phyloP scores from a whole-genome alignment of 176 grass and related monocot genomes.

The Oryza glaberrima region DNA sequence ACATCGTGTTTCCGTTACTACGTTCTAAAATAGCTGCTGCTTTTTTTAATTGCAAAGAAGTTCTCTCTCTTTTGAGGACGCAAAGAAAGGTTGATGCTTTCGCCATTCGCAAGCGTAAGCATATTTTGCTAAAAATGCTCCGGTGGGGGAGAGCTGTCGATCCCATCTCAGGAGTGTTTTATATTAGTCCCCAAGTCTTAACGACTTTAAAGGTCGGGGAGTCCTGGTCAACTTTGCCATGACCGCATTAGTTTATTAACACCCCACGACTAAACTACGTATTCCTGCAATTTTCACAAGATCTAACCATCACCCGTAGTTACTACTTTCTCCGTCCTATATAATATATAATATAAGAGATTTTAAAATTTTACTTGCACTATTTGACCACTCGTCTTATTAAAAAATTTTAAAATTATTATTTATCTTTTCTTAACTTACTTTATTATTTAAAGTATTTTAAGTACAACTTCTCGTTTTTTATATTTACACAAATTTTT shows the following conservation, averaged over 20 bases:
- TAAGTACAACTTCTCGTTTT: too few species aligned
- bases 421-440: too few species aligned
- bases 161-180: background rate
- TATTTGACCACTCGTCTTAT: too few species aligned
- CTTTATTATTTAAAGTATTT: too few species aligned
- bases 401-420: too few species aligned
- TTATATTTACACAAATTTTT: too few species aligned
- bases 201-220: background rate
- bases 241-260: background rate
- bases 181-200: background rate
- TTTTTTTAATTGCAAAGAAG: too few species aligned
- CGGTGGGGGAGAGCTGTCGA: background rate
- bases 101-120: background rate
- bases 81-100: background rate
- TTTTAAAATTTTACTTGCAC: too few species aligned
- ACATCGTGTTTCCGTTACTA: background rate
- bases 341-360: too few species aligned
- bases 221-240: constrained; percentile 19
- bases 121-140: background rate
- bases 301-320: background rate
- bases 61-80: too few species aligned
- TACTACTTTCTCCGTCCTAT: too few species aligned
- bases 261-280: background rate
- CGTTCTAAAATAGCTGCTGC: background rate
- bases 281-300: background rate